A percentile compares a stretch with the other conserved stretches of the same genome.
Conservation (phyloP, 2,329 filamentous ascomycete genomes). For the Fusarium humuli region DNA sequence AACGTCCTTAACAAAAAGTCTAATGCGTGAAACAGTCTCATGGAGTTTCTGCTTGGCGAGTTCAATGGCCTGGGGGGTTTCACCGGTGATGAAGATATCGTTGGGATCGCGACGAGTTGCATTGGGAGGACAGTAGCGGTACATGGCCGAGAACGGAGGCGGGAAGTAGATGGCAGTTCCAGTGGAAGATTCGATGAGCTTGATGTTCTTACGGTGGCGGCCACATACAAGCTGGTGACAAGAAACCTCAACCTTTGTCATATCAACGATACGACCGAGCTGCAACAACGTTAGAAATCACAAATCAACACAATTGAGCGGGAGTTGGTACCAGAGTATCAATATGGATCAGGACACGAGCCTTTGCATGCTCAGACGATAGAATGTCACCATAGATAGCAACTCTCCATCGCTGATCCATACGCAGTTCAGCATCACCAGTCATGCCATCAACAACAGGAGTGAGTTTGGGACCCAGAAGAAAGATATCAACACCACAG, state of each 20-base stretch:
- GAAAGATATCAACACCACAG: conserved; percentile 96
- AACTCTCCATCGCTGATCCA: conserved; percentile 90
- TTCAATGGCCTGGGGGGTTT: conserved; percentile 84
- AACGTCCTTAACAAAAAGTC: conserved; percentile 92
- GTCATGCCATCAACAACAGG: conserved; percentile 80
- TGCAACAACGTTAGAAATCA: conserved; percentile 50
- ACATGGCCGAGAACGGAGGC: conserved; percentile 90
- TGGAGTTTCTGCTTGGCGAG: conserved; percentile 91
- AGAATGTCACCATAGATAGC: conserved; percentile 96
- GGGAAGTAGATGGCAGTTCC: conserved; percentile 99
- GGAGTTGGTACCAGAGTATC: conserved; percentile 79
- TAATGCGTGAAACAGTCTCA: conserved; percentile 82
- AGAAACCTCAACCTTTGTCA: conserved; percentile 83
- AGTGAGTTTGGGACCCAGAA: conserved; percentile 88
- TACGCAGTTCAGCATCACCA: conserved; percentile 83
- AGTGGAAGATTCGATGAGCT: conserved; percentile 94
- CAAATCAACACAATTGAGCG: neutral
- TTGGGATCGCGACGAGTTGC: conserved; percentile 85
- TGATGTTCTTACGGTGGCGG: conserved; percentile 95
- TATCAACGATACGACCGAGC: conserved; percentile 81
- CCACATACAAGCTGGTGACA: conserved; percentile 94
- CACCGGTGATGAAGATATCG: conserved; percentile 95
- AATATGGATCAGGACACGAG: conserved; percentile 94
- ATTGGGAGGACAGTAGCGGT: conserved; percentile 86
- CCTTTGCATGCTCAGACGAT: conserved; percentile 97